Evolutionary conservation across 2,329 filamentous ascomycete genomes (phyloP).

Genomic region (Akanthomyces dipterigenus): DNA sequence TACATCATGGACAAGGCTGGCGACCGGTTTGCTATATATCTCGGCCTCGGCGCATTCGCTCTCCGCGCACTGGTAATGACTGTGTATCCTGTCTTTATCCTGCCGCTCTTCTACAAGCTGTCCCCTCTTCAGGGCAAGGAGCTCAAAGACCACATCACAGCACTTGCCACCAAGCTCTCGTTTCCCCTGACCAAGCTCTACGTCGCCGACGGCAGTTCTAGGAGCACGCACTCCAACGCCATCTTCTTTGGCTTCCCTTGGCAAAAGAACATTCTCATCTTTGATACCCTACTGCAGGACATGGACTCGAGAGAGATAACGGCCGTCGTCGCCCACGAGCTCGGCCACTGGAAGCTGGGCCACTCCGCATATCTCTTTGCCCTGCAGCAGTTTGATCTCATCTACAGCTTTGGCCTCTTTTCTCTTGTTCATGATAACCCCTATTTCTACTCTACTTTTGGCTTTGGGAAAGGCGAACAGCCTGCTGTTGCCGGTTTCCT

Average conservation of each 20-base stretch:
- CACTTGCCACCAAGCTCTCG: conserved; percentile 71
- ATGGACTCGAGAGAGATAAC: conserved; percentile 86
- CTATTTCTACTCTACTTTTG: conserved; percentile 84
- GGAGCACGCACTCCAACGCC: conserved; percentile 80
- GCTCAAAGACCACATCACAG: conserved; percentile 81
- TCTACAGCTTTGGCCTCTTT: conserved; percentile 95
- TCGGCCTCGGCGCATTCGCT: conserved; percentile 85
- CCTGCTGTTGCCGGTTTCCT: conserved; percentile 97
- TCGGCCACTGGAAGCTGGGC: conserved; percentile 93
- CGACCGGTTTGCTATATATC: conserved; percentile 92
- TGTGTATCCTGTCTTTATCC: conserved; percentile 88
- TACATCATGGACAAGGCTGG: conserved; percentile 91
- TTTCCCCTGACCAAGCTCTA: conserved; percentile 91
- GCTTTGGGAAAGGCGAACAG: conserved; percentile 65
- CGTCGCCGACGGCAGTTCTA: conserved; percentile 87
- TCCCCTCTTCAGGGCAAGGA: conserved; percentile 84
- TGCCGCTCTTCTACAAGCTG: conserved; percentile 96
- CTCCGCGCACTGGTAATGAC: conserved; percentile 93
- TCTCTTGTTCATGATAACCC: conserved; percentile 94
- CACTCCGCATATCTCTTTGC: conserved; percentile 88
- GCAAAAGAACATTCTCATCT: conserved; percentile 99
- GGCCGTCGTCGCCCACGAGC: conserved; percentile 88
- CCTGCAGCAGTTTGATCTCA: conserved; percentile 72
- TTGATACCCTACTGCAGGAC: conserved; percentile 95
- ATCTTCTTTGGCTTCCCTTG: conserved; percentile 96